Evolutionary conservation across 2,329 filamentous ascomycete species (phyloP), one percentile per base, ranked within the genome.

Genomic region (Exophiala sp.): DNA sequence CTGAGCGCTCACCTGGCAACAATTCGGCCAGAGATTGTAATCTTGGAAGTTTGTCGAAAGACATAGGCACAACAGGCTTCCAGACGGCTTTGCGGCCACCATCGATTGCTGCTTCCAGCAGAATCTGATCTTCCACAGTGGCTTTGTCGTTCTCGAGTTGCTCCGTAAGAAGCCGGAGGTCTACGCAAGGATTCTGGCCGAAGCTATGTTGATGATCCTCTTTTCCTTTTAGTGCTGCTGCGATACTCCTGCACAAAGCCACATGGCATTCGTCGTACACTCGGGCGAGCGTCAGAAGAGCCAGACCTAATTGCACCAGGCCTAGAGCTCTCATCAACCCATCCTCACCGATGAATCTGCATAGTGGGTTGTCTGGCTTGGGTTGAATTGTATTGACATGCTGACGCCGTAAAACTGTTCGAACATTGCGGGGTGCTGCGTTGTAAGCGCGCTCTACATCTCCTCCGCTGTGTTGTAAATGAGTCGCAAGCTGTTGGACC

Each of bases 251-350:
- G 45, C 60, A 62, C 29, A 62, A 16, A 21, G 46, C 42, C 4
- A 61, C 47, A 43, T 62, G 60, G 18, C 50, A 55, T 35, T 58
- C 60, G 36, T 62, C 60, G 36, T 59, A 61, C 29, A 62, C 20
- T 4, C 60, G 58, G 14, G 60, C 60, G 9, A 62, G 38, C 4
- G 58, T 57, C 46, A 62, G 51, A 8, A 62, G 50, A 16, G 42
- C 51, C 18, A 45, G 10, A 21, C 36, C 41, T 3, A 54, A 33
- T n/a, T 45, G 53, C 16, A 54, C 34, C 11, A 32, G 45, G 11
- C 56, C 46, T 14, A 60, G 20, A 24, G 48, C 40, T 48, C 50
- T 46, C 38, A 56, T 29, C 9, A 60, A 43, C n/a, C 41, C 34
- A 5, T 50, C 40, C 34, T 59, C 55, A n/a, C 50, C 49, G 16